These are phyloP conservation scores for Drechslerella coelobrocha DNA, from an alignment of 2,329 filamentous ascomycete species.

Conservation along the genomic window DNA sequence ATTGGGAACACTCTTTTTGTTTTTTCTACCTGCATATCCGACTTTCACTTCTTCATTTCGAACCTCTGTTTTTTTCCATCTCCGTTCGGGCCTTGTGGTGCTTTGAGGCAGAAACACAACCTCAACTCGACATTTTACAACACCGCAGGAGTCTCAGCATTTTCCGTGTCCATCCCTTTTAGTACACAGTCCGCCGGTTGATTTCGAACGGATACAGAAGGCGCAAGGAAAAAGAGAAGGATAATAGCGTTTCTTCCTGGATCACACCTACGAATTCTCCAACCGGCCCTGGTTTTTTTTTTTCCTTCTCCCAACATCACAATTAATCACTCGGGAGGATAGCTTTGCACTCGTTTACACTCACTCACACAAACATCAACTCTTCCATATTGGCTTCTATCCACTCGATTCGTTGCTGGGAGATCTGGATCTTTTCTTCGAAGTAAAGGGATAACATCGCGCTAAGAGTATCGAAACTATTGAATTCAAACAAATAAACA, in stretches of 20 bases:
- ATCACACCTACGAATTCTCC: slow-evolving; percentile 10
- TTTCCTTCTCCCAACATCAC: slow-evolving; percentile 10
- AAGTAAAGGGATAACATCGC: slow-evolving; percentile 17
- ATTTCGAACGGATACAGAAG: slow-evolving; percentile 28
- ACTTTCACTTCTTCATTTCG: slow-evolving; percentile 50
- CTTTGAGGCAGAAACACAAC: slow-evolving; percentile 46
- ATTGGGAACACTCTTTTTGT: slow-evolving; percentile 10
- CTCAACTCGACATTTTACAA: slow-evolving; percentile 31
- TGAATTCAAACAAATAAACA: slow-evolving; percentile 1
- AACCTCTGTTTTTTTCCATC: slow-evolving; percentile 31
- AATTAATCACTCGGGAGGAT: slow-evolving; percentile 44
- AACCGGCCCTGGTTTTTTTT: slow-evolving; percentile 8
- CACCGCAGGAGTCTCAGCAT: slow-evolving; percentile 38
- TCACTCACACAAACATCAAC: slow-evolving; percentile 7
- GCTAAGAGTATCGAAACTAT: slow-evolving; percentile 1
- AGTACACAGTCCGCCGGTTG: slow-evolving; percentile 33
- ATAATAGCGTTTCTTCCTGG: slow-evolving; percentile 43
- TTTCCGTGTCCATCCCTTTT: slow-evolving; percentile 41
- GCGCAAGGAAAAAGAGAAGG: slow-evolving; percentile 21
- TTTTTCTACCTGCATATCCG: slow-evolving; percentile 17
- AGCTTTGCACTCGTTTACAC: slow-evolving; percentile 19
- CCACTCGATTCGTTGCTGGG: slow-evolving; percentile 41
- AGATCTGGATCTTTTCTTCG: slow-evolving; percentile 48
- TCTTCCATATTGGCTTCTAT: slow-evolving; percentile 19
- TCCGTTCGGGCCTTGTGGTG: slow-evolving; percentile 38